Percentiles rank a stretch among this genome's conserved stretches.
These are phyloP conservation scores for Plicaturopsis crispa DNA, from an alignment of 768 basidiomycete genomes.

Conservation along the genomic window DNA sequence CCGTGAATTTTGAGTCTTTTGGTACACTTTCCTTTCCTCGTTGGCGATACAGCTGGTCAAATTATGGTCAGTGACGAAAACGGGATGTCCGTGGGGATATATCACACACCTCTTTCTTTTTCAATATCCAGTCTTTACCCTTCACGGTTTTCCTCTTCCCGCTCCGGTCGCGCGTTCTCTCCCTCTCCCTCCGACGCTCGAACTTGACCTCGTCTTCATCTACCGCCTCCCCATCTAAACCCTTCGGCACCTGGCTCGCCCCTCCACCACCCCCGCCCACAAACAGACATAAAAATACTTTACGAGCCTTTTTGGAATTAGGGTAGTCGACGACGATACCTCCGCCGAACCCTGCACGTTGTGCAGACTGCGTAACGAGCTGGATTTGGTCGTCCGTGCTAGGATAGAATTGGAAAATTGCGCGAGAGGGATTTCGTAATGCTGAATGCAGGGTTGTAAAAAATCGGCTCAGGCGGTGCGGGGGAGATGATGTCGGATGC, in stretches of 20 bases:
- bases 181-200: conserved; percentile 71
- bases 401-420: conserved; percentile 92
- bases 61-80: too few species aligned
- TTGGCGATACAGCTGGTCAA: conserved; percentile 75
- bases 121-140: conserved; percentile 87
- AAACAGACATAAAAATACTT: conserved; percentile 90
- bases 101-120: conserved; percentile 84
- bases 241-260: conserved; percentile 64
- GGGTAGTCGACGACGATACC: conserved; percentile 97
- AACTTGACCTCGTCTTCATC: conserved; percentile 57
- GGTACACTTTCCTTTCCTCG: conserved; percentile 84
- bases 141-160: conserved; percentile 69
- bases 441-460: conserved; percentile 90
- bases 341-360: conserved; percentile 93
- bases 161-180: conserved; percentile 44
- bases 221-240: conserved; percentile 59
- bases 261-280: conserved; percentile 67
- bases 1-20: conserved; percentile 83
- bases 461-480: conserved; percentile 77
- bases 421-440: conserved; percentile 78
- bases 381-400: conserved; percentile 96
- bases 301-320: conserved; percentile 91
- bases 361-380: conserved; percentile 87
- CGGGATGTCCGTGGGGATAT: too few species aligned
- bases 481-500: conserved; percentile 82